Percentiles rank a stretch among this genome's conserved stretches.
These are phyloP conservation scores for Oryza glaberrima DNA, from an alignment of 176 grass and related monocot genomes.

Conservation along the genomic window DNA sequence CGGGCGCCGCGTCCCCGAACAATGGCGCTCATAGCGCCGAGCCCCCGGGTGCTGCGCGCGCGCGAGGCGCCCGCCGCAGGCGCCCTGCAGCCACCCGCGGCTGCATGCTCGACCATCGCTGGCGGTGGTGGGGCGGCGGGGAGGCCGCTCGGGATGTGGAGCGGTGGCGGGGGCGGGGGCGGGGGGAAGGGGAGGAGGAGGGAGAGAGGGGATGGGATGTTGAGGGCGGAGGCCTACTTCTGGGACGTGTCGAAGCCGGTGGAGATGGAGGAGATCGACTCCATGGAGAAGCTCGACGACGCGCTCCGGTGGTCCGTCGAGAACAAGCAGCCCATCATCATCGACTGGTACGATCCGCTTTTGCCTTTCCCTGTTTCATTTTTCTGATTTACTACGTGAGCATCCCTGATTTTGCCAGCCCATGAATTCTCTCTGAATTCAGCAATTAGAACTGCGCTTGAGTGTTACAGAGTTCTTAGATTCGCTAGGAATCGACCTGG, in stretches of 20 bases:
- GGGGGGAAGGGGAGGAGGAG: not conserved
- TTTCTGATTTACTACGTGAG: not conserved
- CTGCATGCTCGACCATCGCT: slow-evolving; percentile 49
- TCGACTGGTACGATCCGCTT: slow-evolving; percentile 63
- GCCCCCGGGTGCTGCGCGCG: slow-evolving; percentile 42
- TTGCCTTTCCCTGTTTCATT: not conserved
- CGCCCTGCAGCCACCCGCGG: not conserved
- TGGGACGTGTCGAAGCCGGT: slow-evolving; percentile 70
- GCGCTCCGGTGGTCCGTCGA: slow-evolving; percentile 62
- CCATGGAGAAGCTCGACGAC: slow-evolving; percentile 75
- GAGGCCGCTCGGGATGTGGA: slow-evolving; percentile 25
- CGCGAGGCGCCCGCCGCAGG: not conserved
- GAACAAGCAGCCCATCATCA: slow-evolving; percentile 60
- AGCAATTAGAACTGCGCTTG: not conserved
- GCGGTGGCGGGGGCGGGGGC: not conserved
- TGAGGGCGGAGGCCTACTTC: slow-evolving; percentile 61
- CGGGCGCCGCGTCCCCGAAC: not conserved
- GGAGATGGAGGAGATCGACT: slow-evolving; percentile 79
- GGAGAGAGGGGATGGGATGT: not conserved
- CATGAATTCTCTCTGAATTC: not conserved
- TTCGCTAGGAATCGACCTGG: not conserved
- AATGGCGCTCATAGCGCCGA: slow-evolving; percentile 66
- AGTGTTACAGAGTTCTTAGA: not conserved
- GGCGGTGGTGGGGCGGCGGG: slow-evolving; percentile 30
- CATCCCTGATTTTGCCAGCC: too few relatives aligned